phyloP scores from a whole-genome alignment of 1,139 yeast species.

The Yamadazyma songkhlaensis region DNA sequence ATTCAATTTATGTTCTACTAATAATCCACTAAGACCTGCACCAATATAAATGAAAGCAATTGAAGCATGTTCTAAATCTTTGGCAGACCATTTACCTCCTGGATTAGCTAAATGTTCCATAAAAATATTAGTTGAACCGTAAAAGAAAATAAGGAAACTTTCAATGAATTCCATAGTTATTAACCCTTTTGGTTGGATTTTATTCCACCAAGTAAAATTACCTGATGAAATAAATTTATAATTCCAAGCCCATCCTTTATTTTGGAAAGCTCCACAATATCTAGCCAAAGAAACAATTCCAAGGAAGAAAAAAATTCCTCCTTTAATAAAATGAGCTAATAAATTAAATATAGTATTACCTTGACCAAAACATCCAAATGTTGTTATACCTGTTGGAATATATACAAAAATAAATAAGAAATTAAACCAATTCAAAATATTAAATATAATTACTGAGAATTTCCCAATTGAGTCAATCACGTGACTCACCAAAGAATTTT shows the following conservation, averaged over 20 bases:
- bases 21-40: slow-evolving; percentile 85
- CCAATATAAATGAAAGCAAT: slow-evolving; percentile 95
- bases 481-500: slow-evolving; percentile 7
- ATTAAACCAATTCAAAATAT: slow-evolving; percentile 61
- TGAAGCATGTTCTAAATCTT: slow-evolving; percentile 91
- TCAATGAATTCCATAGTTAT: slow-evolving; percentile 86
- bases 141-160: slow-evolving; percentile 72
- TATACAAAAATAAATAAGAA: slow-evolving; percentile 60
- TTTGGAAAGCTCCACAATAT: slow-evolving; percentile 76
- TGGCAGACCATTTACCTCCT: slow-evolving; percentile 84
- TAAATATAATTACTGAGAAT: slow-evolving; percentile 31
- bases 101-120: slow-evolving; percentile 77
- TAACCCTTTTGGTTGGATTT: slow-evolving; percentile 51
- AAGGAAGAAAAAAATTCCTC: slow-evolving; percentile 77
- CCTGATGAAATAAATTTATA: slow-evolving; percentile 38
- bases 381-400: slow-evolving; percentile 72
- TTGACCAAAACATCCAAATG: slow-evolving; percentile 67
- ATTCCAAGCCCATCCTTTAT: slow-evolving; percentile 93
- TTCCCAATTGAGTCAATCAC: slow-evolving; percentile 7
- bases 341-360: slow-evolving; percentile 69
- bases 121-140: slow-evolving; percentile 85
- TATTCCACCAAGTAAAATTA: slow-evolving; percentile 17
- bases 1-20: slow-evolving; percentile 61
- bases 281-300: slow-evolving; percentile 80
- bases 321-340: slow-evolving; percentile 93